Conservation (phyloP, 2,329 filamentous ascomycete genomes). For the Colletotrichum sp. region DNA sequence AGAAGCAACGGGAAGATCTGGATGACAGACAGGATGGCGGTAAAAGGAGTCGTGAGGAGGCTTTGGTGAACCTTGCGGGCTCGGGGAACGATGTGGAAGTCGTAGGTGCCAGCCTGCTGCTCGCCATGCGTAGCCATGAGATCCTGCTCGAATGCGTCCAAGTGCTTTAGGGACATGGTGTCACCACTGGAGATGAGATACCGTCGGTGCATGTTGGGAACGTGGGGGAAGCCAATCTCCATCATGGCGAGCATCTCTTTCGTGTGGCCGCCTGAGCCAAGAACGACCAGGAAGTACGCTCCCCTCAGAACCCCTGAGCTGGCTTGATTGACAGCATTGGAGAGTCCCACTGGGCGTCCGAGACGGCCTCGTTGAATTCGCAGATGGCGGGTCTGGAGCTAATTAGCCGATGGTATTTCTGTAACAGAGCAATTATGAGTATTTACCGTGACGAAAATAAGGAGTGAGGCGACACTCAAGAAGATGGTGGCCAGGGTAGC, state of each 20-base stretch:
- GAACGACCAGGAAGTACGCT: constrained; percentile 75
- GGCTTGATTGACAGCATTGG: not conserved
- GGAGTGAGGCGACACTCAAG: not conserved
- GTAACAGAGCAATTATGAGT: not conserved
- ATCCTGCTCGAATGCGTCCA: constrained; percentile 59
- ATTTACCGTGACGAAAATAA: constrained; percentile 35
- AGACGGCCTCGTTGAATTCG: constrained; percentile 5
- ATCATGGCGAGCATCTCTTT: constrained; percentile 93
- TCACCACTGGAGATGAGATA: constrained; percentile 86
- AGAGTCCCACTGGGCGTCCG: constrained; percentile 8
- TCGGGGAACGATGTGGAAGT: constrained; percentile 72
- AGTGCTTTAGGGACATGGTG: constrained; percentile 69
- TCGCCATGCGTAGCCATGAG: constrained; percentile 29
- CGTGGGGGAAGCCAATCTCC: constrained; percentile 57
- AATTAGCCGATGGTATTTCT: not conserved
- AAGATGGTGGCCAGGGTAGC: not conserved
- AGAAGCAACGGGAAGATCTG: constrained; percentile 64
- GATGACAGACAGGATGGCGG: constrained; percentile 68
- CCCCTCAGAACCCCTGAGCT: constrained; percentile 24
- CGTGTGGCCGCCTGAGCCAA: constrained; percentile 94
- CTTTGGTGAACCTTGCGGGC: constrained; percentile 85
- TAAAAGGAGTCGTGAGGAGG: constrained; percentile 74
- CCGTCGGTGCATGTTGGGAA: constrained; percentile 68
- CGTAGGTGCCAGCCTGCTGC: constrained; percentile 55
- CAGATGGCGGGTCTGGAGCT: constrained; percentile 3